phyloP scores from a whole-genome alignment of 257 asterid genomes.

The Echium plantagineum region DNA sequence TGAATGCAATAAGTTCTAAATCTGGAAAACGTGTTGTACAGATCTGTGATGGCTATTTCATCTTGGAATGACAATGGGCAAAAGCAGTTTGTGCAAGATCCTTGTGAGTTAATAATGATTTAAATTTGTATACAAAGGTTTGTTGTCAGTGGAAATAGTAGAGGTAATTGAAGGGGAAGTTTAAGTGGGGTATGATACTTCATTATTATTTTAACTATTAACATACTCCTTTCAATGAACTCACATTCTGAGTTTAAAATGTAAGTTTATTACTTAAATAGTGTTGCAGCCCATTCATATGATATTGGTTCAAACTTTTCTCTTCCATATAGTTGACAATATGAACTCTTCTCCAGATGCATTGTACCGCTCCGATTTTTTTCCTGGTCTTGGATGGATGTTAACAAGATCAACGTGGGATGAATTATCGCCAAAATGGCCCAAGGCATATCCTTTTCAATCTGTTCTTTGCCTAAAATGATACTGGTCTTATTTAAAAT shows the following conservation, averaged over 20 bases:
- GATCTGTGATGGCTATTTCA: constrained; percentile 95
- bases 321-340: no score
- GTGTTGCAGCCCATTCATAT: no score
- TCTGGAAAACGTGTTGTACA: constrained; percentile 13
- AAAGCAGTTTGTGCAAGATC: constrained; percentile 85
- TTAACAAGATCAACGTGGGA: constrained; percentile 83
- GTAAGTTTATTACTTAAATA: no score
- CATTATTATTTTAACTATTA: no score
- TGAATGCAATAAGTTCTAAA: not conserved
- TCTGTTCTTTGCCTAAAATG: not conserved
- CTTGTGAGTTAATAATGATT: constrained; percentile 47
- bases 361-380: constrained; percentile 93
- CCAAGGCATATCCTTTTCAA: constrained; percentile 94
- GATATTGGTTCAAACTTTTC: no score
- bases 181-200: no score
- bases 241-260: no score
- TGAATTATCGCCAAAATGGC: constrained; percentile 99
- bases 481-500: constrained; percentile 8
- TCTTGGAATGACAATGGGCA: constrained; percentile 99
- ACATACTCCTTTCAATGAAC: no score
- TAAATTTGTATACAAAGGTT: not conserved
- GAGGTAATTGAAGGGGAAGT: not conserved
- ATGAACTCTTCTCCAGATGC: constrained; percentile 46
- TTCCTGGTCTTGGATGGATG: constrained; percentile 99
- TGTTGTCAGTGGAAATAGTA: no score